A percentile compares a stretch with the other conserved stretches of the same genome.
These are phyloP conservation scores for Talaromyces sp. DNA, from an alignment of 2,329 filamentous ascomycete genomes.

Conservation along the genomic window DNA sequence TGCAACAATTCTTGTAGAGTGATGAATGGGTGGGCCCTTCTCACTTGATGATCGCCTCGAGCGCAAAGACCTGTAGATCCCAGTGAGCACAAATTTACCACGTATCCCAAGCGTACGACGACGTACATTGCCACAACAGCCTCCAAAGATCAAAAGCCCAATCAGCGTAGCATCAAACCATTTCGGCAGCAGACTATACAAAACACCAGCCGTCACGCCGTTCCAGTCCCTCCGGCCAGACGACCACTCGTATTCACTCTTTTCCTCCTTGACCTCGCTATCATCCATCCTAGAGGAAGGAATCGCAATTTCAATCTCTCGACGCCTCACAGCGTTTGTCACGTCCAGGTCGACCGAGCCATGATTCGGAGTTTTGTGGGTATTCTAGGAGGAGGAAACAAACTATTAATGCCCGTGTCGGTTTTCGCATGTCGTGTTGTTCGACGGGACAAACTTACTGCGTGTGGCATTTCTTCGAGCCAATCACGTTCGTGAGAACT, in stretches of 20 bases:
- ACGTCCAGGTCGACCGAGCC: not conserved
- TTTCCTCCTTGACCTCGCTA: not conserved
- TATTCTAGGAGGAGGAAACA: not conserved
- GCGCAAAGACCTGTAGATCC: conserved; percentile 71
- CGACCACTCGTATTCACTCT: not conserved
- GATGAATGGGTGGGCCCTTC: conserved; percentile 23
- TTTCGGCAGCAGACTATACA: conserved; percentile 44
- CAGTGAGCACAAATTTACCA: not conserved
- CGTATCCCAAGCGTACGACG: conserved; percentile 26
- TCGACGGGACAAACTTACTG: not conserved
- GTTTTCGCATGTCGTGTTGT: not conserved
- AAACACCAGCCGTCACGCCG: conserved; percentile 22
- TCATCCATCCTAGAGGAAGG: not conserved
- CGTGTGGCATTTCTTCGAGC: not conserved
- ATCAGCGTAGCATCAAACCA: conserved; percentile 64
- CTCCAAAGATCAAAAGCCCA: conserved; percentile 85
- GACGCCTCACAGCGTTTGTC: not conserved
- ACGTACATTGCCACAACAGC: conserved; percentile 87
- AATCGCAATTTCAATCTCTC: not conserved
- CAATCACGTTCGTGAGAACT: not conserved
- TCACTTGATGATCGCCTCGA: conserved; percentile 93
- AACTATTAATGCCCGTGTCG: not conserved
- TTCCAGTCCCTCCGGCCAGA: not conserved
- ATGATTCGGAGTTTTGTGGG: not conserved
- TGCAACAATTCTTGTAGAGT: not conserved